phyloP scores from a whole-genome alignment of 2,329 filamentous ascomycete species.

The Myrmaecium sp. region DNA sequence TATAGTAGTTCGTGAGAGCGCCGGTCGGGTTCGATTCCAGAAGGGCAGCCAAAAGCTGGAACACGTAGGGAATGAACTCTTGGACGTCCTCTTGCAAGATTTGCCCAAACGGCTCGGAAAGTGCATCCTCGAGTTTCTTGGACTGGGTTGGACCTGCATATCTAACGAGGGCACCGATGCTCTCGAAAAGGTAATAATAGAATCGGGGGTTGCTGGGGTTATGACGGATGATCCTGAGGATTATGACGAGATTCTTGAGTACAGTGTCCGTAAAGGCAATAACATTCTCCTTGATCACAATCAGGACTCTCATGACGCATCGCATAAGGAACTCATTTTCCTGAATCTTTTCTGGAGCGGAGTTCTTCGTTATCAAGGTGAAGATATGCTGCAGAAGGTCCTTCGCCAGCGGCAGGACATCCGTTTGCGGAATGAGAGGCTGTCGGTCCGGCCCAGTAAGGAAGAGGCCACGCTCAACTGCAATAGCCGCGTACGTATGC shows the following conservation, averaged over 20 bases:
- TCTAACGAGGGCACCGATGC: constrained; percentile 73
- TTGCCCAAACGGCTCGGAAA: constrained; percentile 70
- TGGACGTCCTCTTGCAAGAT: constrained; percentile 71
- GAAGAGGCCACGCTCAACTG: constrained; percentile 82
- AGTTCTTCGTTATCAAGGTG: constrained; percentile 72
- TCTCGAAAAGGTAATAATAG: constrained; percentile 97
- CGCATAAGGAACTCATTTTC: constrained; percentile 99
- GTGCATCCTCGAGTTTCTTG: constrained; percentile 56
- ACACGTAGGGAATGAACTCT: constrained; percentile 91
- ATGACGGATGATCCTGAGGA: constrained; percentile 78
- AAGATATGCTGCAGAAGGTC: constrained; percentile 83
- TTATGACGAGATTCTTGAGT: constrained; percentile 69
- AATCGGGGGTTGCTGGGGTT: constrained; percentile 97
- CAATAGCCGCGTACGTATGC: constrained; percentile 93
- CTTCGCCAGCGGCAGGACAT: constrained; percentile 67
- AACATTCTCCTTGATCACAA: constrained; percentile 77
- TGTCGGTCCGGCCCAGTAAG: constrained; percentile 59
- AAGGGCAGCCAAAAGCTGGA: constrained; percentile 84
- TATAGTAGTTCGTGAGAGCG: constrained; percentile 67
- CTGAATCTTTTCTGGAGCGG: constrained; percentile 78
- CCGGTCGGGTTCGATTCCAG: constrained; percentile 70
- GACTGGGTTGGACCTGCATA: constrained; percentile 54
- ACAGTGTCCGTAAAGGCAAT: constrained; percentile 58
- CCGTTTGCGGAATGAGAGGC: constrained; percentile 61
- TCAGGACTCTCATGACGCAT: constrained; percentile 92